Conservation (phyloP, 768 basidiomycete genomes). For the Termitomyces sp. region DNA sequence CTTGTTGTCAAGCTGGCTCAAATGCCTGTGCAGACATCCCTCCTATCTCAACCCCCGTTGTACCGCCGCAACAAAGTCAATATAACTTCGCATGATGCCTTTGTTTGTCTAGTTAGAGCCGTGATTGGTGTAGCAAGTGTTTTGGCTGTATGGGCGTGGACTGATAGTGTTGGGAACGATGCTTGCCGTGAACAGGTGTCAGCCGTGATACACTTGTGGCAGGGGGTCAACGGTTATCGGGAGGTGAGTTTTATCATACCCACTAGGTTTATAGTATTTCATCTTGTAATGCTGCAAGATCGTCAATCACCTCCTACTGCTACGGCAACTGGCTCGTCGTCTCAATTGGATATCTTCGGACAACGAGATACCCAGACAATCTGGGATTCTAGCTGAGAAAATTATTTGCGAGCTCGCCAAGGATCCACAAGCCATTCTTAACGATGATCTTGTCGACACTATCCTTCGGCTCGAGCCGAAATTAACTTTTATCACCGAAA, state of each 20-base stretch:
- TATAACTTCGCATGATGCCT: slow-evolving; percentile 44
- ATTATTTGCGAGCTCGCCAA: slow-evolving; percentile 56
- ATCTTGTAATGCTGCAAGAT: slow-evolving; percentile 37
- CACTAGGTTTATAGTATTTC: not conserved
- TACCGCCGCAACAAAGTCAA: slow-evolving; percentile 26
- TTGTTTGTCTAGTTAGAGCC: slow-evolving; percentile 59
- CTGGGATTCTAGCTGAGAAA: slow-evolving; percentile 64
- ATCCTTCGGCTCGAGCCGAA: slow-evolving; percentile 55
- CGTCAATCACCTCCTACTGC: slow-evolving; percentile 63
- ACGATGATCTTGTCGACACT: slow-evolving; percentile 50
- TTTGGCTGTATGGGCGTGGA: slow-evolving; percentile 72
- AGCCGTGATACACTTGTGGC: slow-evolving; percentile 60
- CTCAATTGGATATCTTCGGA: slow-evolving; percentile 68
- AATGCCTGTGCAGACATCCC: slow-evolving; percentile 28
- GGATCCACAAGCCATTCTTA: slow-evolving; percentile 55
- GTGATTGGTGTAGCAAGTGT: slow-evolving; percentile 63
- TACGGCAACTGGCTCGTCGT: slow-evolving; percentile 68
- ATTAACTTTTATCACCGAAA: slow-evolving; percentile 54
- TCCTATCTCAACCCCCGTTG: slow-evolving; percentile 30
- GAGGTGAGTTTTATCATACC: slow-evolving; percentile 39
- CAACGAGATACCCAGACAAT: slow-evolving; percentile 53
- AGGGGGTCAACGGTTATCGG: slow-evolving; percentile 61
- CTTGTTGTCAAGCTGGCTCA: slow-evolving; percentile 40
- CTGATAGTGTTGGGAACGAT: slow-evolving; percentile 67
- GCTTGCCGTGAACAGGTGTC: slow-evolving; percentile 59